Base-by-base conservation (phyloP, 495 filamentous ascomycete genomes). In the Pseudotulostoma volvatum region DNA sequence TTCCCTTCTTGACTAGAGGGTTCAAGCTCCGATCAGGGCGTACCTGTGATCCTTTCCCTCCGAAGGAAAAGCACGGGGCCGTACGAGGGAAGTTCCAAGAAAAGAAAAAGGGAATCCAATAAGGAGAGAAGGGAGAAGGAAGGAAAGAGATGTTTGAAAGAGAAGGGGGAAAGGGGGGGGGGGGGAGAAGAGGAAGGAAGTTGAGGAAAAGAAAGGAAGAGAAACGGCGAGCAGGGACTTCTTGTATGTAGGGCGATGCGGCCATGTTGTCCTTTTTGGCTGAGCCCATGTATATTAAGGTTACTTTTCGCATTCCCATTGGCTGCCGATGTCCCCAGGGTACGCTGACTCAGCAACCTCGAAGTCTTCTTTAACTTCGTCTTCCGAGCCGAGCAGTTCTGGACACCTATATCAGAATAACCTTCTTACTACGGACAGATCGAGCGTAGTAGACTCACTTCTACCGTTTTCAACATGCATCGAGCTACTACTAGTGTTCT, bases 201-300 rank as follows among this genome's bases (percentile, higher is more conserved):
- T 5, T 5, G 23, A 28, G 11, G 23, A 28, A 5, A 11, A 28
- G 5, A 28, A 28, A 11, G 5, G 23, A 28, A 11, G 11, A 28
- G 23, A 28, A 37, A 43, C 23, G 37, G 32, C 30, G 30, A 11
- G 11, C 47, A 33, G 23, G 34, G 46, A 39, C 36, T 47, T 46
- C 47, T 55, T 55, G 52, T 55, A 55, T 51, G 41, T 47, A 47
- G 41, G 38, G 33, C 1, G 30, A 20, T 45, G 47, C 55, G 59
- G 59, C 62, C 62, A 66, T 57, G 52, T 51, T 64, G 62, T 56
- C 62, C 60, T 66, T 63, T 66, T 64, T 57, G 47, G 31, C 36
- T 14, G 18, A n/a, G n/a, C n/a, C 31, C 17, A 13, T 38, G 31
- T 13, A 42, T 45, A 48, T 44, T 49, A 46, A 59, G 60, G 54